Evolutionary conservation across 2,329 filamentous ascomycete genomes (phyloP).

Genomic region (Chaetoscypha palmicola): DNA sequence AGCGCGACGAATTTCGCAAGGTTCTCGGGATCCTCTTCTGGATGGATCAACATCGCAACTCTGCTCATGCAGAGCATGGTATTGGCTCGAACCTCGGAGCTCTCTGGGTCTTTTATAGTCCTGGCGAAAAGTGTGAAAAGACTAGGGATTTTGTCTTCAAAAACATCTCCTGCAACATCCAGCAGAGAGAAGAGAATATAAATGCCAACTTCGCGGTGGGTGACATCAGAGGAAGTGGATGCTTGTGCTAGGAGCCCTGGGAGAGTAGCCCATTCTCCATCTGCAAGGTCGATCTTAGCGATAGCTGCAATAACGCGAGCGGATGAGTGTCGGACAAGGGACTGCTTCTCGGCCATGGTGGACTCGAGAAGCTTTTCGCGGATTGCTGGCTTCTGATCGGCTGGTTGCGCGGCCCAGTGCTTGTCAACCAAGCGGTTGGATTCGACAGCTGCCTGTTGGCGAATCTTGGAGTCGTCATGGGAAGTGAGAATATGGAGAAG

Average conservation of each 20-base stretch:
- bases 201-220: conserved; percentile 81
- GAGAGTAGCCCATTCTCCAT: conserved; percentile 79
- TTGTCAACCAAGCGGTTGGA: conserved; percentile 73
- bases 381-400: conserved; percentile 70
- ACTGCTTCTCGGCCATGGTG: conserved; percentile 70
- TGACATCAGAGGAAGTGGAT: conserved; percentile 64
- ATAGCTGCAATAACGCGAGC: conserved; percentile 84
- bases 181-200: conserved; percentile 91
- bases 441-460: conserved; percentile 89
- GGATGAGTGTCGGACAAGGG: conserved; percentile 75
- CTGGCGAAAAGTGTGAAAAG: conserved; percentile 78
- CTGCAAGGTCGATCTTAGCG: conserved; percentile 76
- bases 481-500: conserved; percentile 84
- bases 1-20: conserved; percentile 71
- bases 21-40: conserved; percentile 72
- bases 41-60: conserved; percentile 78
- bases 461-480: conserved; percentile 53
- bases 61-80: conserved; percentile 86
- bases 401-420: conserved; percentile 73
- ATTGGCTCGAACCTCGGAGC: conserved; percentile 88
- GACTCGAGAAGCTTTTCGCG: conserved; percentile 78
- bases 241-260: conserved; percentile 73
- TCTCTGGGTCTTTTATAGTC: conserved; percentile 86
- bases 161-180: conserved; percentile 78
- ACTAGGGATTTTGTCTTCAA: conserved; percentile 71